These are phyloP conservation scores for Capsella bursapastoris DNA, from an alignment of 345 rosid species.

Conservation along the genomic window DNA sequence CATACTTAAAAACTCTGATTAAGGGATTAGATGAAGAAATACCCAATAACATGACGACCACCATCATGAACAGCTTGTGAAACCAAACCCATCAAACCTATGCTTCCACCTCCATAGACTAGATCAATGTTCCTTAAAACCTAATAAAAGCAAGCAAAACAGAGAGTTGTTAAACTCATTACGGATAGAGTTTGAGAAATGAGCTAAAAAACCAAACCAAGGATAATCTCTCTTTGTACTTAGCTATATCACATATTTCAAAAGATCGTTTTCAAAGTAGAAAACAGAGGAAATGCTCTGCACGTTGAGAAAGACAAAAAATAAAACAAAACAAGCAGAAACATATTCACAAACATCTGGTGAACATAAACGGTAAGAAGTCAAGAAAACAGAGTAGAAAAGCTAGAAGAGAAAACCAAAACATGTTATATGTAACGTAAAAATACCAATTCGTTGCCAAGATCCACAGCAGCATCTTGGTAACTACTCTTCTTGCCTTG, in stretches of 20 bases:
- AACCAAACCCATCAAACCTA: conserved; percentile 97
- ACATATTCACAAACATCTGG: conserved; percentile 45
- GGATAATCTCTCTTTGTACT: not conserved
- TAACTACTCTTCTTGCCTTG: conserved; percentile 72
- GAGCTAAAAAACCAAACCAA: conserved; percentile 13
- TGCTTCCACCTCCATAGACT: conserved; percentile 99
- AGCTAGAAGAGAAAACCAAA: no score
- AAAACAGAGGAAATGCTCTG: conserved; percentile 12
- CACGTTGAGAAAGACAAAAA: not conserved
- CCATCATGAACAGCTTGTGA: conserved; percentile 99
- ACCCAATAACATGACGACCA: conserved; percentile 99
- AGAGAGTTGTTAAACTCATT: not conserved
- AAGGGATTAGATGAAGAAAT: conserved; percentile 26
- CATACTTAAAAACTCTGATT: not conserved
- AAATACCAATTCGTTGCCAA: conserved; percentile 82
- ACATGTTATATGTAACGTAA: not conserved
- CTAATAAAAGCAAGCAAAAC: conserved; percentile 48
- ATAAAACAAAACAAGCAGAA: not conserved
- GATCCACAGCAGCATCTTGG: conserved; percentile 78
- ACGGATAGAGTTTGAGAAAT: not conserved
- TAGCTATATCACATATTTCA: not conserved
- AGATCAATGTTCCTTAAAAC: conserved; percentile 96
- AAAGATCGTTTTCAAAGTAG: not conserved
- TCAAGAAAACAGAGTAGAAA: not conserved
- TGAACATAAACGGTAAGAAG: conserved; percentile 25